Evolutionary conservation across 1,284 basidiomycete species (phyloP).

Genomic region (Ceratorhiza oryzae-sativae): DNA sequence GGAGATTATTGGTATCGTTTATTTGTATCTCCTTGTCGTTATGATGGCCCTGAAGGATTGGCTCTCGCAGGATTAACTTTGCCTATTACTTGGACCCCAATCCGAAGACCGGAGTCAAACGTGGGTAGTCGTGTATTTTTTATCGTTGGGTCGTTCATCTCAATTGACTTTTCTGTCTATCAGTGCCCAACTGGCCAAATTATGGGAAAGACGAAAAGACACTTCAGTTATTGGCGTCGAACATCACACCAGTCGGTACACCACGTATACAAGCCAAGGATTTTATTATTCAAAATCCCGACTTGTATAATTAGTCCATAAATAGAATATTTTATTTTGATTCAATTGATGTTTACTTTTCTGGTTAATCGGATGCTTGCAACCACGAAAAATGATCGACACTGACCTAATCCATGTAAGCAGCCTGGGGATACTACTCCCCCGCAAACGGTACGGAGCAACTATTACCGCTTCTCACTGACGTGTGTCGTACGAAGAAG

Average conservation of each 20-base stretch:
- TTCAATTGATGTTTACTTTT: too few species aligned
- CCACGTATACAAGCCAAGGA: neutral
- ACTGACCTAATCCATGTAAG: too few species aligned
- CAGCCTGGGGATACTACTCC: too few species aligned
- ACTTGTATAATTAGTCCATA: constrained; percentile 5
- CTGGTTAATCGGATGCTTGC: too few species aligned
- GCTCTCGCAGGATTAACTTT: constrained; percentile 18
- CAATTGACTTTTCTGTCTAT: neutral
- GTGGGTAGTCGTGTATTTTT: neutral
- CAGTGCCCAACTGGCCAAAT: constrained; percentile 10
- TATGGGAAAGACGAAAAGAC: constrained; percentile 1
- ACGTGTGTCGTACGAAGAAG: too few species aligned
- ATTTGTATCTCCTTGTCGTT: neutral
- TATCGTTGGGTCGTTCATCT: neutral
- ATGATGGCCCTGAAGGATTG: neutral
- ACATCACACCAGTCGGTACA: constrained; percentile 15
- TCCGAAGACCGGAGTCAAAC: neutral
- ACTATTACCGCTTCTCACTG: too few species aligned
- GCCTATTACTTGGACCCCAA: constrained; percentile 31
- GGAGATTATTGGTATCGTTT: constrained; percentile 25
- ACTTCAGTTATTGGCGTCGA: constrained; percentile 12
- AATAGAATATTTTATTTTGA: too few species aligned
- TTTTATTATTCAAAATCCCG: constrained; percentile 13
- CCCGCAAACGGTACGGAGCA: too few species aligned
- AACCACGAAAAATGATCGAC: too few species aligned